Conservation (phyloP, 176 grass and related monocot species). For the Echinochloa phyllopogon region DNA sequence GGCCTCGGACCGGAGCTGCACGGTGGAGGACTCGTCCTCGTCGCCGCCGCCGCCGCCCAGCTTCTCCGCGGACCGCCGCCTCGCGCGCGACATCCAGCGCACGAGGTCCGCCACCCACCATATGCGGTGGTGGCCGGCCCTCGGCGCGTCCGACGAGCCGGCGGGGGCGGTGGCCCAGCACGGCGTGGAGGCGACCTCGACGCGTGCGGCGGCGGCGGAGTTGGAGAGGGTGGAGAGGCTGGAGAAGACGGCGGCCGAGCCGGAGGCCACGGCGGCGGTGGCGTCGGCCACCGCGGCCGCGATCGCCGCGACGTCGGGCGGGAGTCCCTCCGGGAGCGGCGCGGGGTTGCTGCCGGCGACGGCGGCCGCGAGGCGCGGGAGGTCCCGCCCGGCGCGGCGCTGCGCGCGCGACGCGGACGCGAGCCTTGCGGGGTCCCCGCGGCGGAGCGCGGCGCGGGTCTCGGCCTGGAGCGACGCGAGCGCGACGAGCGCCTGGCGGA, state of each 20-base stretch:
- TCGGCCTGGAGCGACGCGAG: conserved; percentile 36
- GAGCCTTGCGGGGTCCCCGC: conserved; percentile 19
- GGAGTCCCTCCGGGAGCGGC: conserved; percentile 7
- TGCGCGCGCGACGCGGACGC: conserved; percentile 52
- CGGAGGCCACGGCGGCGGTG: conserved; percentile 27
- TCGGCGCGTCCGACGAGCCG: neutral
- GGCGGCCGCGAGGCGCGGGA: conserved; percentile 46
- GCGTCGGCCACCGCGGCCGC: conserved; percentile 31
- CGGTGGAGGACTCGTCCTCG: conserved; percentile 23
- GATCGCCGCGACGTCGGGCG: conserved; percentile 34
- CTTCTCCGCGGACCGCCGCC: conserved; percentile 53
- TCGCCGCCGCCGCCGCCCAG: neutral
- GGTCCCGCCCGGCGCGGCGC: conserved; percentile 46
- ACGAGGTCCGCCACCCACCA: conserved; percentile 73
- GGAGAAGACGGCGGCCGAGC: conserved; percentile 55
- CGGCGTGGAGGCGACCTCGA: conserved; percentile 38
- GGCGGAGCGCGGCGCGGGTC: conserved; percentile 50
- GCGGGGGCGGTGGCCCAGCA: conserved; percentile 39
- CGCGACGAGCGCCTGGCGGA: conserved; percentile 50
- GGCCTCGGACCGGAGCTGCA: conserved; percentile 36
- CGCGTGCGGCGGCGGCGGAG: conserved; percentile 37
- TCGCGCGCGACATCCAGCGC: conserved; percentile 69
- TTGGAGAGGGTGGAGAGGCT: conserved; percentile 47
- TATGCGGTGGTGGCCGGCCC: conserved; percentile 29
- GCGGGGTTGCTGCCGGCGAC: neutral